Base-by-base conservation (phyloP, 345 rosid species). In the Aquilaria malaccensis region DNA sequence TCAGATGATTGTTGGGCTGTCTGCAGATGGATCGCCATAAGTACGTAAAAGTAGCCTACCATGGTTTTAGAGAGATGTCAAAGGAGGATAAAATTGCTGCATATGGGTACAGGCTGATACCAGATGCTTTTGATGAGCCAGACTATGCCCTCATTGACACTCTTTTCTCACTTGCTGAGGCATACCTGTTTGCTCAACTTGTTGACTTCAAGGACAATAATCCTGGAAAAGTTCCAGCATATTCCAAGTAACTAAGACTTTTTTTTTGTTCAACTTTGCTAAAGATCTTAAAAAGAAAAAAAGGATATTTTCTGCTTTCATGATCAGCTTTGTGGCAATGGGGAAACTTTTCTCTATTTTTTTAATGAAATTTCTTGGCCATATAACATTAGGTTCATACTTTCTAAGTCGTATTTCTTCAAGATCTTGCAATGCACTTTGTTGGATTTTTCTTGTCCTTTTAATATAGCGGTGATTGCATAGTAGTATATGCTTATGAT, bases 1-100 rank as follows among this genome's bases (percentile, higher is more conserved):
- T 70, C 43, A 37, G 7, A 37, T 46, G 45, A 37, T 61, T 9
- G 30, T 53, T 68, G 45, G 70, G 65, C 58, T 33, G 55, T 53
- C 9, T 43, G 52, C 79, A 90, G 97, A 90, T 90, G 97, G 97
- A 90, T 61, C 85, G 97, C 48, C 97, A 90, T 70, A 90, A 90
- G 67, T 90, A 90, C 61, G 97, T 87, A 59, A 87, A 90, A 77
- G 87, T 90, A 64, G 97, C 97, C 33, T 90, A 87, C 68, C 97
- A 90, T 79, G 97, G 97, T 64, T 87, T 90, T 74, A 76, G 62
- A 62, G 97, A 90, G 70, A 76, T 90, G 72, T 73, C 87, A 9
- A 90, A 90, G 81, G 93, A 90, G 74, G 90, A 85, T 55, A 90
- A 87, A 85, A 80, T 85, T 68, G 84, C 70, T 54, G 70, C 80